phyloP scores from a whole-genome alignment of 495 filamentous ascomycete genomes.

The Echria macrotheca region DNA sequence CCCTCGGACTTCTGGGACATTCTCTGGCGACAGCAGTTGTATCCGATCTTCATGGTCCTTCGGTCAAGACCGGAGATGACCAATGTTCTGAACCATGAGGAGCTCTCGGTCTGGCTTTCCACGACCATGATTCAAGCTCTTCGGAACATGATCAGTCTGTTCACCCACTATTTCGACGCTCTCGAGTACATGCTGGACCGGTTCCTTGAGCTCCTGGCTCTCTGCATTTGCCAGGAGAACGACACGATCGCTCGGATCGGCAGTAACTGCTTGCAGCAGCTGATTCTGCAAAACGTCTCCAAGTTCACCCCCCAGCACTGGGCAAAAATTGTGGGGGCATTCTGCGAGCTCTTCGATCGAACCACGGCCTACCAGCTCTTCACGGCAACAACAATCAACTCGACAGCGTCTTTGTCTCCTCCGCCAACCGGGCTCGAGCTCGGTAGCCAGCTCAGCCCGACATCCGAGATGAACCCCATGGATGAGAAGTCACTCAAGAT shows the following conservation, averaged over 20 bases:
- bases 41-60: constrained; percentile 96
- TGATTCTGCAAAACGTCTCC: constrained; percentile 90
- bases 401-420: constrained; percentile 38
- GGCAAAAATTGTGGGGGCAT: constrained; percentile 88
- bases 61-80: constrained; percentile 94
- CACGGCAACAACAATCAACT: constrained; percentile 66
- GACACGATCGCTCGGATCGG: constrained; percentile 97
- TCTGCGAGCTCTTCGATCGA: constrained; percentile 89
- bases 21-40: constrained; percentile 91
- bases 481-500: constrained; percentile 57
- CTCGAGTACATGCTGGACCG: constrained; percentile 95
- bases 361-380: constrained; percentile 95
- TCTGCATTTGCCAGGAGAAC: constrained; percentile 98
- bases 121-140: constrained; percentile 99
- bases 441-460: constrained; percentile 35
- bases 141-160: constrained; percentile 95
- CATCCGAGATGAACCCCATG: constrained; percentile 30
- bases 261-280: constrained; percentile 92
- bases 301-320: constrained; percentile 87
- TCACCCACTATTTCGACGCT: constrained; percentile 95
- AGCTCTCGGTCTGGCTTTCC: constrained; percentile 96
- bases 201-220: constrained; percentile 84
- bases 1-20: constrained; percentile 97
- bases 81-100: constrained; percentile 88
- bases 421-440: constrained; percentile 42